These are phyloP conservation scores for Physocladia obscura DNA, from an alignment of 192 early-diverging fungal species.

Conservation along the genomic window DNA sequence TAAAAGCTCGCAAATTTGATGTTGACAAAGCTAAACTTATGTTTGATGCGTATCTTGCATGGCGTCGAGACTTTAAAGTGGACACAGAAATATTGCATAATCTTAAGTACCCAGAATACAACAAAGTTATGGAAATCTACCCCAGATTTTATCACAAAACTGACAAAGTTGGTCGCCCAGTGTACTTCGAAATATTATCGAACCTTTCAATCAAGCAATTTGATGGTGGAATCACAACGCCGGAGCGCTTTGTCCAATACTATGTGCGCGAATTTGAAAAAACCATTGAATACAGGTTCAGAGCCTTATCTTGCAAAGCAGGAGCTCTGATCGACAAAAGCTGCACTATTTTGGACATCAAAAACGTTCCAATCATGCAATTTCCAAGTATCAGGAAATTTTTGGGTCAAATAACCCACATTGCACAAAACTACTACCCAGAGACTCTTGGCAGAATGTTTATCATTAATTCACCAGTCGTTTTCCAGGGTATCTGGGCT, in stretches of 20 bases:
- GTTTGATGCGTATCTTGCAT: constrained; percentile 61
- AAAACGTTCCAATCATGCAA: constrained; percentile 70
- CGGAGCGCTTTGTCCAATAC: constrained; percentile 61
- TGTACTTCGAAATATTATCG: constrained; percentile 86
- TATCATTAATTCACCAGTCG: constrained; percentile 65
- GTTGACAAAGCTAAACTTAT: constrained; percentile 59
- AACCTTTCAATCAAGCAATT: constrained; percentile 55
- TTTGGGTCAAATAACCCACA: constrained; percentile 63
- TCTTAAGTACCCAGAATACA: constrained; percentile 60
- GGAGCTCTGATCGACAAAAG: constrained; percentile 68
- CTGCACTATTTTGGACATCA: constrained; percentile 83
- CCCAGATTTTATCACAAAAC: constrained; percentile 78
- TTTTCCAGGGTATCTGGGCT: constrained; percentile 59
- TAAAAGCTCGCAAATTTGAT: constrained; percentile 67
- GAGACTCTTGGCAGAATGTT: constrained; percentile 79
- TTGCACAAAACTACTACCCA: constrained; percentile 88
- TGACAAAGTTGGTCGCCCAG: constrained; percentile 80
- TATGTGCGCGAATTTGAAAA: constrained; percentile 69
- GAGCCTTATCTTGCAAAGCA: constrained; percentile 64
- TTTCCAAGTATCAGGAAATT: constrained; percentile 65
- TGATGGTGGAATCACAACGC: constrained; percentile 51
- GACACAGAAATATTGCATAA: constrained; percentile 46
- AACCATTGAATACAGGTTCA: constrained; percentile 63
- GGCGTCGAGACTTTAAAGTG: constrained; percentile 57
- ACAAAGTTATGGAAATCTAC: constrained; percentile 57